Evolutionary conservation across 768 basidiomycete genomes (phyloP), one percentile per base, ranked within the genome.

Genomic region (Russula sp.): DNA sequence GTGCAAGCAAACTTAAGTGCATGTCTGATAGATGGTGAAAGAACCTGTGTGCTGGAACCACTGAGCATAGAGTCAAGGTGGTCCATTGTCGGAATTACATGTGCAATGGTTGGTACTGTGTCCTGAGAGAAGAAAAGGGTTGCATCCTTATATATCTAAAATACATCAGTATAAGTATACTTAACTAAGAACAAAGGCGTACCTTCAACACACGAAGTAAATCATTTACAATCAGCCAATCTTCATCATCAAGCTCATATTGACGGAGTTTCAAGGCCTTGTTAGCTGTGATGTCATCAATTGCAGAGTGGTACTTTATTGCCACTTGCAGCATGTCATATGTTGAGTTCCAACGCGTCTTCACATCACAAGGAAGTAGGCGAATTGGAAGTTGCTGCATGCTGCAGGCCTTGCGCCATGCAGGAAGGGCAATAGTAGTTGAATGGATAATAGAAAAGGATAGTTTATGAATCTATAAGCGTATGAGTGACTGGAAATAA

Each of bases 261-360:
- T 42, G 25, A 3, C 42, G 18, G 1, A 69, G 41, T 10, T 46
- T 29, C 0, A 20, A n/a, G 0, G n/a, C 9, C 5, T n/a, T 22
- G 13, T 45, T 35, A 1, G 42, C 47, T 1, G 52, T 63, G 14
- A 68, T 61, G 4, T 16, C 41, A 7, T 59, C 64, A 7, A 70
- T 52, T 0, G 51, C 59, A 11, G 6, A 1, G 1, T 60, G 45
- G 32, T 70, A 68, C 5, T 65, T 16, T 0, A 72, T 16, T 0
- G 65, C 56, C 2, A 66, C 25, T 55, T 69, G 7, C 0, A 63
- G 43, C 56, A 63, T 58, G 10, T 63, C 25, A 8, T n/a, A 63
- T 0, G 56, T 63, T 1, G 68, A 70, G 46, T 73, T 73, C 72
- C 70, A 74, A 0, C 60, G 9, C 1, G 72, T 74, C 0, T 51